Base-by-base conservation (phyloP, 345 rosid genomes). In the Draba incana region DNA sequence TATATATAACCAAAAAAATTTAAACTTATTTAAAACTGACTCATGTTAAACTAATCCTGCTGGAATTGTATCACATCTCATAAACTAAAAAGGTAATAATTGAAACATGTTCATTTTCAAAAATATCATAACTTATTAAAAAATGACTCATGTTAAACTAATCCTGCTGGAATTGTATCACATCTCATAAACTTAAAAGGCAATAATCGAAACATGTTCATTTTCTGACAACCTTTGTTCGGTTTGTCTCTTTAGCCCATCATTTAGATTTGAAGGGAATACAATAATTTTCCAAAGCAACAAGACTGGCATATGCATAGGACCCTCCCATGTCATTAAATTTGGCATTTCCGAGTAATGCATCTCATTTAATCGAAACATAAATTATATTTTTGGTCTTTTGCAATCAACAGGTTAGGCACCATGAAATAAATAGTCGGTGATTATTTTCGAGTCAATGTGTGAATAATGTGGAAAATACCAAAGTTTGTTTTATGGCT, bases 391-490 rank as follows among this genome's bases (percentile, higher is more conserved):
- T 24, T 27, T 57, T 62, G n/a, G 4, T 30, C 42, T 49, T 41
- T 41, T 30, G 67, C 54, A 43, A 66, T 15, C 60, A 66, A 58
- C 66, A 41, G 50, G 54, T 53, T 73, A 31, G 9, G 10, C 55
- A 31, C 72, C 67, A 58, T 10, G 49, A 41, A 28, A 5, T 50
- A 37, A 8, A 42, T 44, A 44, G 68, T 66, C 77, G 77, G 77
- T 66, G 72, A 59, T 33, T 45, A 50, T 49, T 50, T 42, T 3
- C 15, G 46, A 42, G 20, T 9, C 50, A 58, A 56, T 54, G 53
- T 66, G 62, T 72, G 71, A 65, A 65, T 72, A 65, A 51, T 66
- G 77, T 66, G 72, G 33, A 47, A 71, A 43, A 66, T 48, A 66
- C 31, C 48, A 54, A 28, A 54, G 23, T 20, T 44, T 66, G 62